A percentile compares a stretch with the other conserved stretches of the same genome.
phyloP scores from a whole-genome alignment of 1,139 yeast species.

The Yamadazyma atmosphaerica region DNA sequence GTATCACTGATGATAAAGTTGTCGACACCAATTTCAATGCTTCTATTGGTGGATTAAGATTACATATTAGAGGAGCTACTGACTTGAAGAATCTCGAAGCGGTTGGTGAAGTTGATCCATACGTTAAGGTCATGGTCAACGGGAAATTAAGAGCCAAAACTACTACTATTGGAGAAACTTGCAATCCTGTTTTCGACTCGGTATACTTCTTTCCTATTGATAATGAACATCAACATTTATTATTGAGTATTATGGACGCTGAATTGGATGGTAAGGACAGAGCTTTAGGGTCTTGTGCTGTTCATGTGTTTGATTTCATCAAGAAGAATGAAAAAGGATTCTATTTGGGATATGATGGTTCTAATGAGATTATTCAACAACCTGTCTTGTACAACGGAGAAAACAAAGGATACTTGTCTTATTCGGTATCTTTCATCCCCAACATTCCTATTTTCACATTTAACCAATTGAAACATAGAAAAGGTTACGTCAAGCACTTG shows the following conservation, averaged over 20 bases:
- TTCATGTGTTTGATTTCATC: conserved; percentile 51
- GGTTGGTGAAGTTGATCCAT: conserved; percentile 75
- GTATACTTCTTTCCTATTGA: conserved; percentile 63
- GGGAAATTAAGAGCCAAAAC: conserved; percentile 61
- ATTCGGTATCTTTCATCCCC: conserved; percentile 65
- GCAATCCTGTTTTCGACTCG: conserved; percentile 57
- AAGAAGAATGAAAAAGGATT: conserved; percentile 47
- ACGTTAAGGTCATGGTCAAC: conserved; percentile 56
- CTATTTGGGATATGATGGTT: conserved; percentile 53
- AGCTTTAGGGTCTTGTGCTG: conserved; percentile 56
- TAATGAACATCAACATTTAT: conserved; percentile 60
- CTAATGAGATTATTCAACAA: conserved; percentile 44
- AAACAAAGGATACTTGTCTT: conserved; percentile 50
- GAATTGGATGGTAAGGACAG: conserved; percentile 66
- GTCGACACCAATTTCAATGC: conserved; percentile 47
- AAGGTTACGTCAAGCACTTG: conserved; percentile 31
- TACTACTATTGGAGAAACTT: conserved; percentile 52
- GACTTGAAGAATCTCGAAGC: conserved; percentile 61
- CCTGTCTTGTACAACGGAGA: conserved; percentile 45
- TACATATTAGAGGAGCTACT: conserved; percentile 55
- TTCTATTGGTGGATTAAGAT: conserved; percentile 65
- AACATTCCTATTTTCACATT: conserved; percentile 60
- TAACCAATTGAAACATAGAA: conserved; percentile 46
- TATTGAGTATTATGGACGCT: conserved; percentile 63
- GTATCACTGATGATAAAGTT: conserved; percentile 49